Evolutionary conservation across 345 rosid genomes (phyloP), one percentile per base, ranked within the genome.

Genomic region (Noccaea caerulescens): DNA sequence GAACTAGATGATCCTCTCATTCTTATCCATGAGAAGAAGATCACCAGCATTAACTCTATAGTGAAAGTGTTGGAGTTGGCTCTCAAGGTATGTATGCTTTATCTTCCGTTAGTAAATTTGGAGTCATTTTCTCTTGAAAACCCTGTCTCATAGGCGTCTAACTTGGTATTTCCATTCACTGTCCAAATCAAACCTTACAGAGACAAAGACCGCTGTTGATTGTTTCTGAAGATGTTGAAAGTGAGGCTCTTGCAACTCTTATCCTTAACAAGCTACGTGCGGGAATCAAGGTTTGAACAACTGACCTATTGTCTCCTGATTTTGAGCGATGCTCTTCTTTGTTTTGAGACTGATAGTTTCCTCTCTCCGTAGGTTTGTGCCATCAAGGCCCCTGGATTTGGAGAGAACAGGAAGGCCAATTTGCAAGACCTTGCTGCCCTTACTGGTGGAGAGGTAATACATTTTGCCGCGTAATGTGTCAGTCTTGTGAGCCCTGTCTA

Each of bases 231-330:
- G 99, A 94, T 86, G 76, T 94, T 39, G 99, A 94, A 56, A 94
- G 99, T 30, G 99, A 94, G 55, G 99, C 98, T 23, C 75, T 92
- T 53, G 97, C 98, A 3, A 87, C 93, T 12, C 92, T 94, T 41
- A 83, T 94, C 73, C 79, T 94, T 14, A 94, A 94, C 72, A 94
- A 94, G 77, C 97, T 94, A 45, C 97, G 99, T n/a, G 98, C 99
- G 23, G 98, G 99, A 76, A 85, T 89, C 69, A 94, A 94, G 99
- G 98, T 92, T 51, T 38, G 33, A 20, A 38, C 20, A 12, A 41
- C 33, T 38, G 14, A 13, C 49, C 50, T 45, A 2, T 6, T 7
- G 20, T 66, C 66, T 1, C 7, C 5, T 30, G 23, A 6, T 45
- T 6, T 37, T 51, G 9, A 66, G 11, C 10, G 13, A 41, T 41